Evolutionary conservation across 306 rosid genomes (phyloP).

Genomic region (Potentilla sterilis): DNA sequence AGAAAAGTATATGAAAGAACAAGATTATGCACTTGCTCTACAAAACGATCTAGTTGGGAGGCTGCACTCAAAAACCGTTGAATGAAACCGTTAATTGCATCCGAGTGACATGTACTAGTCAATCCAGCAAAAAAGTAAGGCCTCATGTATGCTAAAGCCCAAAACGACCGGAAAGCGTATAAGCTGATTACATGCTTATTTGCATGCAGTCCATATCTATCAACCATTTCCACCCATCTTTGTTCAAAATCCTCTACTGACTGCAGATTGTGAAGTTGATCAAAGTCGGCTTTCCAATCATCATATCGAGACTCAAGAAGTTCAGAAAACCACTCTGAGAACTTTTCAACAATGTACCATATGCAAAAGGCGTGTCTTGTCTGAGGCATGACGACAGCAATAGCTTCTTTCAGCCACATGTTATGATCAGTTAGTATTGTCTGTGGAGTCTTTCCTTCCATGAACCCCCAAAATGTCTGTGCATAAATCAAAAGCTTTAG

Average conservation of each 20-base stretch:
- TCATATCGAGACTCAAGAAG: conserved; percentile 70
- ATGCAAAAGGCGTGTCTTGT: conserved; percentile 76
- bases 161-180: conserved; percentile 61
- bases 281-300: conserved; percentile 80
- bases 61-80: conserved; percentile 72
- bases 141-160: conserved; percentile 84
- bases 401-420: conserved; percentile 87
- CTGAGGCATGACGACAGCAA: conserved; percentile 65
- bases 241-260: conserved; percentile 65
- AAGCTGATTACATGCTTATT: conserved; percentile 76
- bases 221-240: conserved; percentile 77
- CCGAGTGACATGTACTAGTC: conserved; percentile 54
- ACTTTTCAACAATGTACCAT: conserved; percentile 75
- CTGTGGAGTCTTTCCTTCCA: conserved; percentile 83
- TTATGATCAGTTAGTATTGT: conserved; percentile 76
- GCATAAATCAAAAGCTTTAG: conserved; percentile 4
- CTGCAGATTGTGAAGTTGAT: conserved; percentile 66
- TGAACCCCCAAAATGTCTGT: conserved; percentile 74
- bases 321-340: conserved; percentile 81
- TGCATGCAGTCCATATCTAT: conserved; percentile 58
- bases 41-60: conserved; percentile 58
- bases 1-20: conserved; percentile 17
- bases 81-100: conserved; percentile 59
- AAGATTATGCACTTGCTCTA: conserved; percentile 56
- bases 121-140: conserved; percentile 73